Evolutionary conservation across 1,139 yeast species (phyloP), one percentile per base, ranked within the genome.

Genomic region (Sugiyamaella paludigena): DNA sequence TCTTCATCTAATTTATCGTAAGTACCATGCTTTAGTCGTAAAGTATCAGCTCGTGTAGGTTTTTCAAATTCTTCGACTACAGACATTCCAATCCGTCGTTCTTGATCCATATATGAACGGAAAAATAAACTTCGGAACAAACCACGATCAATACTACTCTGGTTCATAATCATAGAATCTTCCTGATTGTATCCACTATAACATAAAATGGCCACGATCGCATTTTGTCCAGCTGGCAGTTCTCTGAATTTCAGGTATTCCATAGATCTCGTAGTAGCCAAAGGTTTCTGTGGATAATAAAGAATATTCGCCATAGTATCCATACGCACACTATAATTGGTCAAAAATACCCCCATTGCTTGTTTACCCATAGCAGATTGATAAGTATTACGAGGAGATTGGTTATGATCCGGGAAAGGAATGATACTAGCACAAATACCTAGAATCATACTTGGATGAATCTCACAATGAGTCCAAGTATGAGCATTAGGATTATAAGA

Each of bases 281-380:
- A 75, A n/a, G 99, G 98, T 69, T 92, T 94, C 69, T 92, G 99
- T 40, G 99, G 99, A 64, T 92, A 92, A 67, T 94, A 94, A 59
- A 92, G 77, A 63, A 92, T 91, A 63, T 92, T 92, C 12, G 98
- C 97, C 98, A 94, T 92, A 3, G 98, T 92, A 71, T 92, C 99
- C 98, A 92, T 92, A 74, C 99, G 87, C 45, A 91, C 96, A 49
- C 86, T 80, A 68, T 92, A 94, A 66, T 92, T 92, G 4, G 98
- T 92, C 64, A 92, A 78, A 70, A 88, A 91, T n/a, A 94, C 98
- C 67, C 99, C 99, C 98, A 92, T 92, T 52, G 99, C 99, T 74
- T 92, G 99, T 72, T 92, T 92, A 81, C 98, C 98, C 98, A 92
- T 92, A 57, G 98, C 98, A 66, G 96, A 89, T 75, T 92, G 98